phyloP scores from a whole-genome alignment of 768 basidiomycete species.

The Crassisporium funariophilum region DNA sequence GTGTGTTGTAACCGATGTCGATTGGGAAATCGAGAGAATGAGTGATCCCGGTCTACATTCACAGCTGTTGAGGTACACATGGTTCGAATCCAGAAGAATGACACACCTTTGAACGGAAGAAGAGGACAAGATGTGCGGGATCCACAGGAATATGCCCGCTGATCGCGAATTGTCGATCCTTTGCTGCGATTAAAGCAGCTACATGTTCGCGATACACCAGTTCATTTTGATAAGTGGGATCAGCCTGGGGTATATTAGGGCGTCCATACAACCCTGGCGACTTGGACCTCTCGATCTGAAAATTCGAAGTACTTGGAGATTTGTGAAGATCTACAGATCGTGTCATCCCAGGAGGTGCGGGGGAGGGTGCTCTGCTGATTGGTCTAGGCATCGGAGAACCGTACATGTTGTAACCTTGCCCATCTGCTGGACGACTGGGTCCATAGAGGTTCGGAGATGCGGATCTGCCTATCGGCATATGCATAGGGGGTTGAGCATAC shows the following conservation, averaged over 20 bases:
- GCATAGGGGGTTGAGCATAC: constrained; percentile 13
- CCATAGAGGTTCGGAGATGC: constrained; percentile 18
- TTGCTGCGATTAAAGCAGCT: constrained; percentile 55
- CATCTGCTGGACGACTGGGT: constrained; percentile 10
- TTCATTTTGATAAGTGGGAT: constrained; percentile 48
- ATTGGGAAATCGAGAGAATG: constrained; percentile 84
- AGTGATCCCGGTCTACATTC: constrained; percentile 66
- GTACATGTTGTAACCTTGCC: constrained; percentile 3
- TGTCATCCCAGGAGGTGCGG: constrained; percentile 24
- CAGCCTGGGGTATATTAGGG: constrained; percentile 30
- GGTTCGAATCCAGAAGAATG: background rate
- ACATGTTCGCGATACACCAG: constrained; percentile 56
- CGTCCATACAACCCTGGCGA: constrained; percentile 36
- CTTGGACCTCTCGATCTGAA: constrained; percentile 65
- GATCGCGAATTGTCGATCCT: constrained; percentile 62
- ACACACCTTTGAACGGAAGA: constrained; percentile 78
- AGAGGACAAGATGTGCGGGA: constrained; percentile 64
- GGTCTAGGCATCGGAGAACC: constrained; percentile 18
- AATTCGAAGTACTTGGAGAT: constrained; percentile 50
- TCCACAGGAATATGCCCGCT: constrained; percentile 74
- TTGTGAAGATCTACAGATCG: constrained; percentile 29
- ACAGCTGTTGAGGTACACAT: background rate
- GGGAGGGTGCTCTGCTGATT: constrained; percentile 26
- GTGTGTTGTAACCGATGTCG: constrained; percentile 71
- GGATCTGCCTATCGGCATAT: constrained; percentile 20